phyloP scores from a whole-genome alignment of 2,329 filamentous ascomycete species.

The Pezicula radicicola region DNA sequence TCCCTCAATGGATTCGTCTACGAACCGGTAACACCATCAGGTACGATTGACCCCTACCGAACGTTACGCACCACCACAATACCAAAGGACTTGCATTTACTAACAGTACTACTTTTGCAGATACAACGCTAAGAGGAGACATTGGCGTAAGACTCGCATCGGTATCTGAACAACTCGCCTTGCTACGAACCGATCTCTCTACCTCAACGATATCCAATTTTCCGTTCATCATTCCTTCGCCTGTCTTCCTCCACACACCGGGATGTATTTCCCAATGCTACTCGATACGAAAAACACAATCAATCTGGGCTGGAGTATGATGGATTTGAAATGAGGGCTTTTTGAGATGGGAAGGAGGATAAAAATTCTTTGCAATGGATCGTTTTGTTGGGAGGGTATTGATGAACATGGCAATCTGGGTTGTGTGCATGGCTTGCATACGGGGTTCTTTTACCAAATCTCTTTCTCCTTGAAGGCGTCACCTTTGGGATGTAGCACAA shows the following conservation, averaged over 20 bases:
- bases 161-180: conserved; percentile 77
- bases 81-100: background rate
- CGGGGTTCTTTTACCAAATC: too few relatives aligned
- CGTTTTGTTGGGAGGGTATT: too few relatives aligned
- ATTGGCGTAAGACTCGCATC: conserved; percentile 99
- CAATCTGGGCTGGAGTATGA: too few relatives aligned
- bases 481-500: too few relatives aligned
- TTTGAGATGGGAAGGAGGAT: too few relatives aligned
- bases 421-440: too few relatives aligned
- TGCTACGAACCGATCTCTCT: conserved; percentile 3
- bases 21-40: conserved; percentile 99
- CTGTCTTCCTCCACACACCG: background rate
- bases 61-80: conserved; percentile 1
- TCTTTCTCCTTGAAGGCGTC: too few relatives aligned
- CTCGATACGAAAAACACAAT: too few relatives aligned
- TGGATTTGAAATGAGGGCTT: too few relatives aligned
- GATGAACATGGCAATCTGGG: too few relatives aligned
- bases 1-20: conserved; percentile 99
- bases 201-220: conserved; percentile 1
- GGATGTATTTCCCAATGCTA: too few relatives aligned
- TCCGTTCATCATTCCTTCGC: conserved; percentile 6
- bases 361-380: too few relatives aligned
- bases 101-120: conserved; percentile 43
- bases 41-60: conserved; percentile 47
- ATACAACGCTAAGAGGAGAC: conserved; percentile 99